Evolutionary conservation across 75 land plant genomes (phyloP).

Genomic region (Cunninghamia lanceolata): DNA sequence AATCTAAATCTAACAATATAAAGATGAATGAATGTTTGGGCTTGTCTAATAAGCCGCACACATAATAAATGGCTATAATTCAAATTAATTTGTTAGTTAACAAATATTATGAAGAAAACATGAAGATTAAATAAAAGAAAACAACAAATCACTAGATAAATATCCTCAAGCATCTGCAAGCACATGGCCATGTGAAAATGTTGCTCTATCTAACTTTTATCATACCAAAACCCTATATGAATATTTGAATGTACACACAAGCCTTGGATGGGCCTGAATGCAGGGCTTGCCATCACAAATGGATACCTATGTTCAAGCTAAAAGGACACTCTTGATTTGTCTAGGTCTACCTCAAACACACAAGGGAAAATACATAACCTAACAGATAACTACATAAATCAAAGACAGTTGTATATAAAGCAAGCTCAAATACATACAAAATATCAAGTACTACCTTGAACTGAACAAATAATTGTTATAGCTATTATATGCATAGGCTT

Average conservation of each 20-base stretch:
- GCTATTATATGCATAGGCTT: not conserved
- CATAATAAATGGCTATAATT: not conserved
- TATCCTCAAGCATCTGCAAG: slow-evolving; percentile 1
- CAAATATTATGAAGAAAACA: not conserved
- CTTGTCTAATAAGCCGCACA: not conserved
- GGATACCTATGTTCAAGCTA: not conserved
- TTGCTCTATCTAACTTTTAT: slow-evolving; percentile 4
- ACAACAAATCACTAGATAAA: not conserved
- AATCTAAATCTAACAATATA: not conserved
- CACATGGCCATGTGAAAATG: slow-evolving; percentile 4
- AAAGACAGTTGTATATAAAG: not conserved
- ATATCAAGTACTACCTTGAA: not conserved
- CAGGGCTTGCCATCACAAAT: not conserved
- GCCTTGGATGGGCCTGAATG: slow-evolving; percentile 4
- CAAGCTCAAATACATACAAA: slow-evolving; percentile 5
- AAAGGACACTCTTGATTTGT: not conserved
- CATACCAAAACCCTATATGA: not conserved
- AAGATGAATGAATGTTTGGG: not conserved
- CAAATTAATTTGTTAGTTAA: not conserved
- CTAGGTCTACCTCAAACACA: slow-evolving; percentile 1
- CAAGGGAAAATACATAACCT: not conserved
- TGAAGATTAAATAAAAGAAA: slow-evolving; percentile 5
- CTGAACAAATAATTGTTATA: not conserved
- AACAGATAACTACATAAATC: slow-evolving; percentile 4
- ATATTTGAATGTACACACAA: not conserved